phyloP scores from a whole-genome alignment of 768 basidiomycete genomes.

The Tephrocybe sp. region DNA sequence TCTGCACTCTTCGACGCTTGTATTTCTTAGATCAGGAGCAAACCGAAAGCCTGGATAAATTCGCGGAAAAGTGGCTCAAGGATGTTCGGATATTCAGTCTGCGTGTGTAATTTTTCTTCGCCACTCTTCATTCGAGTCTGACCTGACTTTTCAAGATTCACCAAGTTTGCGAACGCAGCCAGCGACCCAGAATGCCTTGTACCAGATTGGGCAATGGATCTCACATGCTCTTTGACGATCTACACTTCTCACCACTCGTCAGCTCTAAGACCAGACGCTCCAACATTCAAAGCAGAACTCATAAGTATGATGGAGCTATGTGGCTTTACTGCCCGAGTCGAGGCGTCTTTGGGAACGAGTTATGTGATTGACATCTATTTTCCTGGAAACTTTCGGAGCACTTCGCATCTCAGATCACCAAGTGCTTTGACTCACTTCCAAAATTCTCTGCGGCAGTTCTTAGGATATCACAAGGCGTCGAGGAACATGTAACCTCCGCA shows the following conservation, averaged over 20 bases:
- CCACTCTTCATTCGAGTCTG: background rate
- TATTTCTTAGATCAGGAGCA: conserved; percentile 1
- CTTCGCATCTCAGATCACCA: background rate
- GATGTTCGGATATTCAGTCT: background rate
- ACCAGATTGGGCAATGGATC: background rate
- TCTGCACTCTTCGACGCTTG: conserved; percentile 11
- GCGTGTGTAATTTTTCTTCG: background rate
- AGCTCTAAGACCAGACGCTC: background rate
- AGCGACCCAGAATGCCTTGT: background rate
- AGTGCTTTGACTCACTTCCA: background rate
- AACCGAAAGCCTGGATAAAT: conserved; percentile 1
- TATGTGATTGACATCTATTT: background rate
- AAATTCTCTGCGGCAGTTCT: conserved; percentile 1
- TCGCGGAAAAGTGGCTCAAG: conserved; percentile 8
- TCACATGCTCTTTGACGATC: background rate
- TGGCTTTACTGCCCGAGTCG: conserved; percentile 8
- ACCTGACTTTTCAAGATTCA: background rate
- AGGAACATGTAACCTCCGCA: background rate
- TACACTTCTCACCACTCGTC: background rate
- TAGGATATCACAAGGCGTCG: background rate
- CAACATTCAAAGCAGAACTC: background rate
- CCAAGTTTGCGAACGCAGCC: background rate
- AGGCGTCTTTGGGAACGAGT: background rate
- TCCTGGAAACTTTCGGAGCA: background rate
- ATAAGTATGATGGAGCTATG: conserved; percentile 1